phyloP scores from a whole-genome alignment of 352 stramenopile species.

The Phytophthora podocarpi region DNA sequence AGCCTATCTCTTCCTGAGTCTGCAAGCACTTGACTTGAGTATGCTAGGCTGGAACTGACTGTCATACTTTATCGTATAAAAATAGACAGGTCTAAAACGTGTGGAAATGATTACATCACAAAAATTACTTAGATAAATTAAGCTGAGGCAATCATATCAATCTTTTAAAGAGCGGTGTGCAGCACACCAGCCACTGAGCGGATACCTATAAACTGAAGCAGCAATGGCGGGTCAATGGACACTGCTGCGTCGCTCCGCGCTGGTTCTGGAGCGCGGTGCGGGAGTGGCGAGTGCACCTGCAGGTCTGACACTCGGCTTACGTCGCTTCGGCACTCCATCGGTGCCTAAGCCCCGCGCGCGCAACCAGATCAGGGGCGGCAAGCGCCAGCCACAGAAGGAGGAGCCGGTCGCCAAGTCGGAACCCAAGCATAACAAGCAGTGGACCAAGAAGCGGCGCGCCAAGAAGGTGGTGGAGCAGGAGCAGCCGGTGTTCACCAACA shows the following conservation, averaged over 20 bases:
- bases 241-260: conserved; percentile 38
- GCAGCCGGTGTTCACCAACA: conserved; percentile 73
- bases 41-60: conserved; percentile 6
- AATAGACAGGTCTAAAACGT: neutral
- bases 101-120: neutral
- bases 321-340: conserved; percentile 44
- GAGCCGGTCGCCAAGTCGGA: neutral
- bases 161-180: conserved; percentile 16
- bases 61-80: conserved; percentile 12
- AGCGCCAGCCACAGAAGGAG: conserved; percentile 6
- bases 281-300: neutral
- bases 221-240: conserved; percentile 52
- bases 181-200: conserved; percentile 28
- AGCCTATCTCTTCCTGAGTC: conserved; percentile 15
- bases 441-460: conserved; percentile 27
- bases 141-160: conserved; percentile 4
- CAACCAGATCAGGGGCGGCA: conserved; percentile 59
- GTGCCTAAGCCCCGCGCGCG: conserved; percentile 54
- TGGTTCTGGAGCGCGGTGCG: conserved; percentile 15
- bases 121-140: neutral
- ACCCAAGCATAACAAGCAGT: conserved; percentile 23
- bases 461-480: conserved; percentile 25
- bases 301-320: conserved; percentile 10
- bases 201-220: conserved; percentile 18
- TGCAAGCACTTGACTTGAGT: conserved; percentile 14